Evolutionary conservation across 352 stramenopile genomes (phyloP).

Genomic region (Globisporangium acanthophoron): DNA sequence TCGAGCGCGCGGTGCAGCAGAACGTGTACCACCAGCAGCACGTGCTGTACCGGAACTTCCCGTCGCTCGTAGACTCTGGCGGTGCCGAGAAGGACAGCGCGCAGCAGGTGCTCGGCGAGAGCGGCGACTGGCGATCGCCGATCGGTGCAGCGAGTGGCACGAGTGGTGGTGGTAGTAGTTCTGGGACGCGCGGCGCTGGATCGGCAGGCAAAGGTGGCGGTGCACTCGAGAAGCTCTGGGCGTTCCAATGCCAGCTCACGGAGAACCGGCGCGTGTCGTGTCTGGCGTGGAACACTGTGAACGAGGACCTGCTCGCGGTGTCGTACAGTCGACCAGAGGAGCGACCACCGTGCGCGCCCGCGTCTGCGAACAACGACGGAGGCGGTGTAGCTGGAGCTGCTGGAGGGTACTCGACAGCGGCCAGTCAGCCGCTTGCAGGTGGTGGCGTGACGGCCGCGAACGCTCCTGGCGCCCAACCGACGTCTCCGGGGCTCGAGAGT

Average conservation of each 20-base stretch:
- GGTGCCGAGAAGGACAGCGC: constrained; percentile 3
- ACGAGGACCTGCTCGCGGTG: constrained; percentile 88
- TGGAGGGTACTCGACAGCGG: background rate
- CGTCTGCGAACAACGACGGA: too few relatives aligned
- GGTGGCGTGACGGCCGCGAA: background rate
- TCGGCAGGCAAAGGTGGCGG: constrained; percentile 5
- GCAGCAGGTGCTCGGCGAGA: constrained; percentile 3
- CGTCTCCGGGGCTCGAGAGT: background rate
- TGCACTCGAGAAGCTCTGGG: constrained; percentile 69
- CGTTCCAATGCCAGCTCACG: constrained; percentile 63
- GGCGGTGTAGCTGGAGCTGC: constrained; percentile 1
- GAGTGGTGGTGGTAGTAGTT: background rate
- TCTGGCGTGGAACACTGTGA: constrained; percentile 84
- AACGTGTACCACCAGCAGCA: constrained; percentile 86
- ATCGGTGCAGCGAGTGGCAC: too few relatives aligned
- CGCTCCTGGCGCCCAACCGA: too few relatives aligned
- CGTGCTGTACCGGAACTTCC: constrained; percentile 79
- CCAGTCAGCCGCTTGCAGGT: background rate
- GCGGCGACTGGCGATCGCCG: background rate
- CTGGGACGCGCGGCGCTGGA: constrained; percentile 4
- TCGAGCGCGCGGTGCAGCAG: constrained; percentile 86
- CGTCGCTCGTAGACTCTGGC: constrained; percentile 18
- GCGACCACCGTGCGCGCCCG: background rate
- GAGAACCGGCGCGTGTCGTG: constrained; percentile 54
- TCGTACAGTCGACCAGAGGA: constrained; percentile 56